Conservation (phyloP, 257 asterid genomes). For the Craterostigma plantagineum region DNA sequence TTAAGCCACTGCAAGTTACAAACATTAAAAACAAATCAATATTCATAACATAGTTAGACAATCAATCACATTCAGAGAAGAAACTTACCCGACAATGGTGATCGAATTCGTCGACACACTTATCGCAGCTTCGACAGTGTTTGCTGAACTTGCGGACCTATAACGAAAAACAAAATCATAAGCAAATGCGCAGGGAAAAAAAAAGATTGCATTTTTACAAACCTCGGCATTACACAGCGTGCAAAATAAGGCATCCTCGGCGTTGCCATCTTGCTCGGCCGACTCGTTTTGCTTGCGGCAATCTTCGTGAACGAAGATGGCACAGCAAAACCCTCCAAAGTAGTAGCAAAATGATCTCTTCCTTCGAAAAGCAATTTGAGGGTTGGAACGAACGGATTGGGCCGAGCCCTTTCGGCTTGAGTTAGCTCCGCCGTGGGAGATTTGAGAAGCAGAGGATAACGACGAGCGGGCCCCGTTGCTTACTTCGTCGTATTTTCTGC, state of each 20-base stretch:
- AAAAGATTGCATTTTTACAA: conserved; percentile 4
- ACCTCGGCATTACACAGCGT: conserved; percentile 96
- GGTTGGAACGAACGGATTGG: conserved; percentile 39
- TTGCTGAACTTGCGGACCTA: conserved; percentile 95
- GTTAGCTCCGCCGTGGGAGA: conserved; percentile 52
- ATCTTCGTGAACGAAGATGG: conserved; percentile 65
- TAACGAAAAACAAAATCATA: conserved; percentile 7
- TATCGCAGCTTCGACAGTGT: conserved; percentile 98
- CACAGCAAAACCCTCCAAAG: conserved; percentile 56
- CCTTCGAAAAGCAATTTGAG: conserved; percentile 25
- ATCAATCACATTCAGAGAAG: conserved; percentile 6
- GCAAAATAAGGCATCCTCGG: conserved; percentile 94
- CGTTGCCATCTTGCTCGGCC: conserved; percentile 46
- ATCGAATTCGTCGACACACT: conserved; percentile 98
- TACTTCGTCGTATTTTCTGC: conserved; percentile 48
- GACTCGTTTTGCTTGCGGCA: conserved; percentile 51
- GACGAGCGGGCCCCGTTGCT: conserved; percentile 56
- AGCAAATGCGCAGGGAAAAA: background rate
- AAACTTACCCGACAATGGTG: conserved; percentile 90
- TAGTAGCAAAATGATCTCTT: conserved; percentile 29
- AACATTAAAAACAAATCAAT: conserved; percentile 8
- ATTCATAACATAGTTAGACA: conserved; percentile 7
- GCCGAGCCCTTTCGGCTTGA: conserved; percentile 50
- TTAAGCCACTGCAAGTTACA: conserved; percentile 70
- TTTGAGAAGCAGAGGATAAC: conserved; percentile 52